Percentiles rank a stretch among this genome's conserved stretches.
Conservation (phyloP, 1,284 basidiomycete genomes). For the Rhizopogon parksii region DNA sequence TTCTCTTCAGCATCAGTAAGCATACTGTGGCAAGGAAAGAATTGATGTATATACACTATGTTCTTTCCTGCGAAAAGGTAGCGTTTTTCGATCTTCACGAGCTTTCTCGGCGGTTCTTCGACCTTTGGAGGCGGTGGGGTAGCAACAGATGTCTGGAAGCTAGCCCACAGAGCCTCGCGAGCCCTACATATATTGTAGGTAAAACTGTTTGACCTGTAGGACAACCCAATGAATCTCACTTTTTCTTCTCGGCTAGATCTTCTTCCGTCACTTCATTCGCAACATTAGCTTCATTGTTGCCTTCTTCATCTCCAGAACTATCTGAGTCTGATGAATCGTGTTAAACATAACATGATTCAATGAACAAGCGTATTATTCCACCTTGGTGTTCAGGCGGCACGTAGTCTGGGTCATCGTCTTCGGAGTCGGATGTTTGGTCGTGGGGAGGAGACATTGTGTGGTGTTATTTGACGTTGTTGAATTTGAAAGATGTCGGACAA, state of each 20-base stretch:
- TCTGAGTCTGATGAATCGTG: conserved; percentile 28
- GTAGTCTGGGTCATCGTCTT: conserved; percentile 56
- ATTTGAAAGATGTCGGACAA: no score
- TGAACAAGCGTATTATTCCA: conserved; percentile 9
- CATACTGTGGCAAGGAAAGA: conserved; percentile 11
- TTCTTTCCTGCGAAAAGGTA: conserved; percentile 72
- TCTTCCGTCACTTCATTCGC: conserved; percentile 20
- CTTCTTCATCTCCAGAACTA: conserved; percentile 33
- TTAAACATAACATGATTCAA: background rate
- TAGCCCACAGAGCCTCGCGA: conserved; percentile 51
- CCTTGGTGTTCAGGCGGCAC: conserved; percentile 43
- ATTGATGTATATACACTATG: conserved; percentile 44
- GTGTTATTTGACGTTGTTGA: conserved; percentile 17
- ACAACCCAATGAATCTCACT: conserved; percentile 26
- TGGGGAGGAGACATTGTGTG: conserved; percentile 12
- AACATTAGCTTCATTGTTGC: background rate
- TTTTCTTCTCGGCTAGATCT: conserved; percentile 37
- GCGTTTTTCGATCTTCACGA: conserved; percentile 59
- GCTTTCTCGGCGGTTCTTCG: conserved; percentile 25
- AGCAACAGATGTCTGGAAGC: conserved; percentile 50
- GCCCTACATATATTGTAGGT: conserved; percentile 17
- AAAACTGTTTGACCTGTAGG: conserved; percentile 4
- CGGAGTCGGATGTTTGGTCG: conserved; percentile 44
- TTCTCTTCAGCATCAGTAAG: conserved; percentile 42
- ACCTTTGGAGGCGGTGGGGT: conserved; percentile 16